Percentiles rank a stretch among this genome's conserved stretches.
phyloP scores from a whole-genome alignment of 495 filamentous ascomycete genomes.

The Lasiosphaeriaceae sp. region DNA sequence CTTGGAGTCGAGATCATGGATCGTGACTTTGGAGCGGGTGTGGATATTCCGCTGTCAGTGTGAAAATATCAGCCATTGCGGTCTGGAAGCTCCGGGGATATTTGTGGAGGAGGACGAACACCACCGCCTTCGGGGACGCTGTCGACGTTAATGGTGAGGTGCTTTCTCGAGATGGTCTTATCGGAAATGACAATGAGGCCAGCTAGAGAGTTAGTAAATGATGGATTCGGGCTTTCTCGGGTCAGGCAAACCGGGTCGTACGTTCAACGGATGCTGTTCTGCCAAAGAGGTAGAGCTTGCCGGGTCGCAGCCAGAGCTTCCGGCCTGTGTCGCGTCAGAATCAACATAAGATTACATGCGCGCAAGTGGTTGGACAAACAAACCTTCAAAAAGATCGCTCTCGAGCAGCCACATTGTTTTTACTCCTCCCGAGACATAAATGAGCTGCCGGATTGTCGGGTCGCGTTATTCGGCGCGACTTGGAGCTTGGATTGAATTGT shows the following conservation, averaged over 20 bases:
- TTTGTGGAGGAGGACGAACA: slow-evolving; percentile 20
- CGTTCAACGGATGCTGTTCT: slow-evolving; percentile 52
- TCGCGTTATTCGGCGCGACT: background rate
- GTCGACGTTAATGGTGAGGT: slow-evolving; percentile 73
- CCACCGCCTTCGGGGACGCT: slow-evolving; percentile 63
- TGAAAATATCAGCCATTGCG: slow-evolving; percentile 6
- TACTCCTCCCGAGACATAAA: background rate
- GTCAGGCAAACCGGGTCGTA: slow-evolving; percentile 19
- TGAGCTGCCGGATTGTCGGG: background rate
- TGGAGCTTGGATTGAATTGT: background rate
- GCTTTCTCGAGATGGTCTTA: slow-evolving; percentile 82
- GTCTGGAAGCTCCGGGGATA: background rate
- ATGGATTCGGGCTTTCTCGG: background rate
- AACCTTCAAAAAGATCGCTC: slow-evolving; percentile 50
- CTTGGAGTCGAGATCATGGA: slow-evolving; percentile 72
- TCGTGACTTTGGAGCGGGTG: slow-evolving; percentile 57
- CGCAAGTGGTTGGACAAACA: slow-evolving; percentile 5
- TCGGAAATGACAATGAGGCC: slow-evolving; percentile 62
- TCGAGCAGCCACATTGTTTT: slow-evolving; percentile 58
- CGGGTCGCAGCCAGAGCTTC: slow-evolving; percentile 77
- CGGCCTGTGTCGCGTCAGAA: slow-evolving; percentile 48
- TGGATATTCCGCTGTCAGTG: slow-evolving; percentile 51
- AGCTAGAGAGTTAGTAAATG: slow-evolving; percentile 24
- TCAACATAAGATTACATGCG: background rate
- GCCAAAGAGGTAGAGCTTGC: slow-evolving; percentile 77